Evolutionary conservation across 805 yeast genomes (phyloP), one percentile per base, ranked within the genome.

Genomic region (Wickerhamomyces bovis): DNA sequence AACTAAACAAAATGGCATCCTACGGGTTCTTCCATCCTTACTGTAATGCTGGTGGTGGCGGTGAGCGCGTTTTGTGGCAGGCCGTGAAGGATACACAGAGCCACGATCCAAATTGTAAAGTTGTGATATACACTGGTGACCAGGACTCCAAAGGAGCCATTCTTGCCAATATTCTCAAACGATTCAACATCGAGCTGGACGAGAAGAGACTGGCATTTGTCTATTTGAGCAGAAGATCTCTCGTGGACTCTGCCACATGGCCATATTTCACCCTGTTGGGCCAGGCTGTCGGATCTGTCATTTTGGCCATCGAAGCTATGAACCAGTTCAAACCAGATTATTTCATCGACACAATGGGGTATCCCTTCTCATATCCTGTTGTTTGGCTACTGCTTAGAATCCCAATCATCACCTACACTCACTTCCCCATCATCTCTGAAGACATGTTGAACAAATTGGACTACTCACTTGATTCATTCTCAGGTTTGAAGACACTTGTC

Each of bases 41-140:
- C 57, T 89, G 97, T 53, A 87, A 86, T 62, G 95, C 96, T 36
- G 96, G 95, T 41, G 99, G 99, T 18, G 99, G 99, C 26, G 99
- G 99, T 21, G 99, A 94, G 62, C 78, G 92, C 47, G 99, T 94
- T 0, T 70, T 94, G 38, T 94, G 99, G 99, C 89, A 87, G 46
- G 96, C 97, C 0, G 87, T 92, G 7, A 75, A 78, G 54, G 74
- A 83, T 28, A 85, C 96, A 0, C 68, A 90, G 49, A 53, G 63
- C 10, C 65, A 70, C 20, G 71, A 74, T 50, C 66, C 67, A 7
- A 58, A 65, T 25, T 79, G 81, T 55, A 67, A 86, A 8, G 85
- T 76, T 2, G 81, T 78, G 2, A 70, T 94, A 9, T 94, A 94
- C 62, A 81, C 90, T 15, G 87, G 87, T 19, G 86, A 81, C 57